A percentile compares a stretch with the other conserved stretches of the same genome.
phyloP scores from a whole-genome alignment of 2,329 filamentous ascomycete species.

The Ophidiomyces ophidiicola region DNA sequence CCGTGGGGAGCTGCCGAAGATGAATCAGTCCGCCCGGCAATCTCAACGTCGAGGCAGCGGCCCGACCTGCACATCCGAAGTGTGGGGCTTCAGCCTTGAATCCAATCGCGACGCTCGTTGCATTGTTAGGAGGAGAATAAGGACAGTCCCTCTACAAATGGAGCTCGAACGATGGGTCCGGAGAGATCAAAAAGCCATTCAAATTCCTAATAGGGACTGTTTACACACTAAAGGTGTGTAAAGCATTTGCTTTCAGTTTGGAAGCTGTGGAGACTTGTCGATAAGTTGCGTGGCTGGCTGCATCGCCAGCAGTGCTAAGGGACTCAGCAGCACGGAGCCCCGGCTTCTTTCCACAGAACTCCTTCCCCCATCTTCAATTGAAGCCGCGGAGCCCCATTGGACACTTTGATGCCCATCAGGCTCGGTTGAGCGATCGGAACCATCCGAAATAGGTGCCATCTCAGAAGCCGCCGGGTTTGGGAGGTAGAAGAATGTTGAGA shows the following conservation, averaged over 20 bases:
- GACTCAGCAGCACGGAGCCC: slow-evolving; percentile 1
- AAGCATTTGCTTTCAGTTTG: background rate
- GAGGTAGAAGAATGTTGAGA: slow-evolving; percentile 3
- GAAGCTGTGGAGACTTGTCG: background rate
- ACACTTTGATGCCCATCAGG: slow-evolving; percentile 3
- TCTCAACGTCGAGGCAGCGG: background rate
- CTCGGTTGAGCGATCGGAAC: slow-evolving; percentile 1
- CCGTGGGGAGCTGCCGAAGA: no score
- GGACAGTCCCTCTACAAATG: background rate
- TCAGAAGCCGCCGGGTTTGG: background rate
- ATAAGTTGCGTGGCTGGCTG: background rate
- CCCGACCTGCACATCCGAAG: background rate
- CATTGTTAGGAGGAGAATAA: background rate
- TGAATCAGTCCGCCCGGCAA: no score
- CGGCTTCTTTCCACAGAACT: slow-evolving; percentile 6
- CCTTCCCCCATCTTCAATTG: slow-evolving; percentile 5
- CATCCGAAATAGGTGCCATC: background rate
- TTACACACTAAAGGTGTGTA: no score
- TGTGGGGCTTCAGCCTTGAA: background rate
- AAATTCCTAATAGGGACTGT: background rate
- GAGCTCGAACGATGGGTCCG: background rate
- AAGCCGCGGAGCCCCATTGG: slow-evolving; percentile 5
- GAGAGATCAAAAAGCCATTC: background rate
- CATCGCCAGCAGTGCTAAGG: background rate
- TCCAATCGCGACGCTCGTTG: background rate